A percentile compares a stretch with the other conserved stretches of the same genome.
Conservation (phyloP, 805 yeast species). For the Lipomyces sp. region DNA sequence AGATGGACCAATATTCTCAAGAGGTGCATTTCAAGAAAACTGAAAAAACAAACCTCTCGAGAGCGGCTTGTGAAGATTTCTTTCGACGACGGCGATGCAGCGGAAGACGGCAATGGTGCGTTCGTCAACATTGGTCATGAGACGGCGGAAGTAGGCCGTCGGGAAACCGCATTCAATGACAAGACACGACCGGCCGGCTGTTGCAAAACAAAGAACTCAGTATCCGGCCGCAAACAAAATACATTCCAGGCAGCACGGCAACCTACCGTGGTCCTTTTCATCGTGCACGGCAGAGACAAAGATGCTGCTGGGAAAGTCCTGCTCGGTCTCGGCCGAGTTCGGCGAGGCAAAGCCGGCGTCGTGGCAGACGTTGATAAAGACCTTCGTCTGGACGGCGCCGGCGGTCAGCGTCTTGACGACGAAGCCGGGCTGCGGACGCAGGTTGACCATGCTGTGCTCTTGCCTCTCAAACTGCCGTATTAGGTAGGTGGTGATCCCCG, state of each 20-base stretch:
- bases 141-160: conserved; percentile 59
- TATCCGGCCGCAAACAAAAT: no score
- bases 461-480: background rate
- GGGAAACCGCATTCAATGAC: conserved; percentile 82
- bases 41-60: conserved; percentile 44
- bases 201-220: no score
- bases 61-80: conserved; percentile 48
- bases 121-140: conserved; percentile 55
- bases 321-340: no score
- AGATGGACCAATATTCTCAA: background rate
- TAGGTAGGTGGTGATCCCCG: background rate
- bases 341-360: no score
- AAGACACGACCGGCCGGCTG: conserved; percentile 51
- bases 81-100: conserved; percentile 77
- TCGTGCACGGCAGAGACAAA: no score
- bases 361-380: conserved; percentile 76
- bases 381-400: conserved; percentile 54
- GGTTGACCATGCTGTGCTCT: conserved; percentile 30
- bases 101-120: conserved; percentile 71
- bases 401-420: conserved; percentile 64
- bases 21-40: no score
- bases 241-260: no score
- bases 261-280: no score
- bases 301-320: no score
- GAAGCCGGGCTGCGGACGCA: conserved; percentile 63